Evolutionary conservation across 1,284 basidiomycete species (phyloP).

Genomic region (Paramarasmius palmivorus): DNA sequence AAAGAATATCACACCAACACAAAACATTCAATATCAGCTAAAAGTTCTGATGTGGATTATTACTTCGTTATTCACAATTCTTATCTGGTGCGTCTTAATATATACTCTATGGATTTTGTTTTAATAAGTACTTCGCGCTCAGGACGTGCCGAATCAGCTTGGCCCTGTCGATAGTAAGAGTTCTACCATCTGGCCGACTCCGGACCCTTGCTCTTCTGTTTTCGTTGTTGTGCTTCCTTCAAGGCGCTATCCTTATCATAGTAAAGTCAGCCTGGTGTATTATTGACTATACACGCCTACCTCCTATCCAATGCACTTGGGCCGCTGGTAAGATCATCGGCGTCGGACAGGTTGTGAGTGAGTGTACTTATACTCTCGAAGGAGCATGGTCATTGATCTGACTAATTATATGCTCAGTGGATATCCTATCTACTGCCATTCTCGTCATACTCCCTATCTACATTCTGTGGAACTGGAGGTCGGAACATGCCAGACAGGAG

Average conservation of each 20-base stretch:
- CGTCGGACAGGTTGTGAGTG: neutral
- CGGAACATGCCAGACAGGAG: neutral
- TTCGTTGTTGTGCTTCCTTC: neutral
- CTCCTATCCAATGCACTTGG: no score
- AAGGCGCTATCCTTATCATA: neutral
- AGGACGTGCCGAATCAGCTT: neutral
- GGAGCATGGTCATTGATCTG: neutral
- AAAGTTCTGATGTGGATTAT: no score
- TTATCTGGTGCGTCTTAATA: no score
- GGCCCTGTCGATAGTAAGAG: neutral
- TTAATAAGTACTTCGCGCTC: neutral
- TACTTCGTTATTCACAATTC: no score
- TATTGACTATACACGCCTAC: neutral
- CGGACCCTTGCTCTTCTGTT: neutral
- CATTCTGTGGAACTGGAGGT: neutral
- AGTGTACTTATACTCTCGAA: neutral
- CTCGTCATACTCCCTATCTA: neutral
- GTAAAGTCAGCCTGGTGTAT: neutral
- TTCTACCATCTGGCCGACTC: neutral
- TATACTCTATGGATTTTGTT: no score
- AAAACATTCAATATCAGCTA: no score
- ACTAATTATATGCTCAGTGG: neutral
- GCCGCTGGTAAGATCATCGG: neutral
- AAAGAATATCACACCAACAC: neutral
- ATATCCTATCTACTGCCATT: neutral